Evolutionary conservation across 2,329 filamentous ascomycete genomes (phyloP).

Genomic region (Gyromitra esculenta): DNA sequence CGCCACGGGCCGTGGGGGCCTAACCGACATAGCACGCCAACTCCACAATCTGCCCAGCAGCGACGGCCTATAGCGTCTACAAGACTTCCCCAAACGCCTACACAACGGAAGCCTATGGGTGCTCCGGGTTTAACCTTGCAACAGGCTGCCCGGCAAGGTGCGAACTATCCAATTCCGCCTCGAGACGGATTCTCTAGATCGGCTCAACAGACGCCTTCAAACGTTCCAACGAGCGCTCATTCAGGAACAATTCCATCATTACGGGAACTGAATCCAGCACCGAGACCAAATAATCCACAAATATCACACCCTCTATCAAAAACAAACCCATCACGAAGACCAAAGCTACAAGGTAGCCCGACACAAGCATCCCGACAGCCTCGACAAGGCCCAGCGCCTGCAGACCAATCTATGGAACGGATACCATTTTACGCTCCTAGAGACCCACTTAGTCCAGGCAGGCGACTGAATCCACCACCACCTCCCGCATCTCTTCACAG

Average conservation of each 20-base stretch:
- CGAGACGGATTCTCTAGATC: neutral
- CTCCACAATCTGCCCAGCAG: constrained; percentile 20
- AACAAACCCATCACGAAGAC: neutral
- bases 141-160: constrained; percentile 23
- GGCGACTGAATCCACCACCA: constrained; percentile 1
- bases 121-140: constrained; percentile 18
- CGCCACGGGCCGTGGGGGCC: constrained; percentile 29
- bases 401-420: neutral
- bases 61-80: constrained; percentile 3
- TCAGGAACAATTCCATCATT: neutral
- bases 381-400: neutral
- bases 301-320: neutral
- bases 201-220: neutral
- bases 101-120: constrained; percentile 22
- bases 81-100: constrained; percentile 26
- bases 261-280: neutral
- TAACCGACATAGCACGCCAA: constrained; percentile 12
- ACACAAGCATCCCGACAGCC: neutral
- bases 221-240: neutral
- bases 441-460: neutral
- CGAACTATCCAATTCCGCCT: constrained; percentile 2
- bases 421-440: constrained; percentile 1
- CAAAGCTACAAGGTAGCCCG: neutral
- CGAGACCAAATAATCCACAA: neutral
- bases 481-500: constrained; percentile 13